Base-by-base conservation (phyloP, 768 basidiomycete genomes). In the Mycena vitilis region DNA sequence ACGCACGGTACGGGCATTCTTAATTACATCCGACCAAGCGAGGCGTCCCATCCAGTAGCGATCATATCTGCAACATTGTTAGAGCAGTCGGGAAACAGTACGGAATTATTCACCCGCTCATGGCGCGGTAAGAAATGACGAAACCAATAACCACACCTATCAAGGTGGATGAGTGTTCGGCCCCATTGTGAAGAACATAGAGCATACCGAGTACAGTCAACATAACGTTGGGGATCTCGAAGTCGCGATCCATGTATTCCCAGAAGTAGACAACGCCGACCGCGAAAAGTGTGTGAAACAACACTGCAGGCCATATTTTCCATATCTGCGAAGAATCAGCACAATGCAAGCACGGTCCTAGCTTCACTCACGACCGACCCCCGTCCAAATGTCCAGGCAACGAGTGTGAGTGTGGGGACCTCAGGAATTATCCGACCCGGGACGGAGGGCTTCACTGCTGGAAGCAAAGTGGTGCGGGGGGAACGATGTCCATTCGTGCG, bases 271-370 rank as follows among this genome's bases (percentile, higher is more conserved):
- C 45, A 18, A 58, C 45, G 7, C 86, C 81, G 22, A 82, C 84
- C 7, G 89, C 88, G 71, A 89, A 88, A 6, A 81, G 57, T 6
- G 89, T 89, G 74, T 90, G 87, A 30, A 90, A 74, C n/a, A 89
- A 69, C 2, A 90, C 88, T 0, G 89, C 88, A 2, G 89, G 89
- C 89, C 89, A 91, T 71, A 90, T 89, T 60, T 85, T 82, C 85
- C 87, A 89, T 15, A 90, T 82, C 83, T 85, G 40, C 37, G 59
- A 60, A 2, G 23, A 30, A 42, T 63, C 1, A 44, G 20, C 11
- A 18, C 7, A 40, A 53, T 18, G 51, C 36, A 53, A 22, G 11
- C 15, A 40, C 6, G 11, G 11, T 38, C 6, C n/a, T 2, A 51
- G n/a, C 10, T 25, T 18, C 36, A 74, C 79, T 30, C 68, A 84